Evolutionary conservation across 2,329 filamentous ascomycete genomes (phyloP).

Genomic region (Colletotrichum sublineola): DNA sequence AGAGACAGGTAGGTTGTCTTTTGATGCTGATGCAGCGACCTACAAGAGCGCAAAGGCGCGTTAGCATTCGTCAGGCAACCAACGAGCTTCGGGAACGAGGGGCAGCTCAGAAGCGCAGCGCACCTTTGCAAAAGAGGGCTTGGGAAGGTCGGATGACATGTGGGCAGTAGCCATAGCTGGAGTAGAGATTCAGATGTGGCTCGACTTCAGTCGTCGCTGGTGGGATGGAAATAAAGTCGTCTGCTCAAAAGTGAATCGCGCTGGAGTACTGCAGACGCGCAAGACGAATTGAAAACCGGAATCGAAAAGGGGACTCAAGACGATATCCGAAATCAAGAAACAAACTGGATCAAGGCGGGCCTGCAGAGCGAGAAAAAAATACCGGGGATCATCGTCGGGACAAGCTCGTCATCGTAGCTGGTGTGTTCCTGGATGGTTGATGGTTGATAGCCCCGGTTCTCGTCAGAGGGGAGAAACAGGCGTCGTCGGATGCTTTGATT

Average conservation of each 20-base stretch:
- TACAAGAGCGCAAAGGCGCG: conserved; percentile 46
- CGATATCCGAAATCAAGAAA: conserved; percentile 63
- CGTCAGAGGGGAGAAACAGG: conserved; percentile 21
- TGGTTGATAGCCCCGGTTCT: conserved; percentile 30
- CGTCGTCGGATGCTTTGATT: conserved; percentile 20
- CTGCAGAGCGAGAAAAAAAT: conserved; percentile 61
- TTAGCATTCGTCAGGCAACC: conserved; percentile 41
- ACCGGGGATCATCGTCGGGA: conserved; percentile 69
- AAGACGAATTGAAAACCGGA: conserved; percentile 34
- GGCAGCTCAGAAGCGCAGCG: conserved; percentile 42
- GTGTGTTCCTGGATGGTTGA: conserved; percentile 37
- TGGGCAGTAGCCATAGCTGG: conserved; percentile 62
- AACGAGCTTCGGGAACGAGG: conserved; percentile 2
- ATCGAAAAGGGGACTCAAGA: conserved; percentile 46
- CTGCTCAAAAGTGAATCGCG: conserved; percentile 23
- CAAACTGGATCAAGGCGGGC: conserved; percentile 67
- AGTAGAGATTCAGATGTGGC: conserved; percentile 4
- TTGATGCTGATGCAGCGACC: conserved; percentile 64
- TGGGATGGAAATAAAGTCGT: conserved; percentile 41
- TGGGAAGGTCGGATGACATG: conserved; percentile 62
- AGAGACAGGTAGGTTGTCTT: conserved; percentile 52
- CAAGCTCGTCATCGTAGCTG: conserved; percentile 54
- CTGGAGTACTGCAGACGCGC: conserved; percentile 39
- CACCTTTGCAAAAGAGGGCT: conserved; percentile 85
- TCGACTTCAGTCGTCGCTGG: conserved; percentile 29